Base-by-base conservation (phyloP, 2,329 filamentous ascomycete species). In the Ilyonectria destructans region DNA sequence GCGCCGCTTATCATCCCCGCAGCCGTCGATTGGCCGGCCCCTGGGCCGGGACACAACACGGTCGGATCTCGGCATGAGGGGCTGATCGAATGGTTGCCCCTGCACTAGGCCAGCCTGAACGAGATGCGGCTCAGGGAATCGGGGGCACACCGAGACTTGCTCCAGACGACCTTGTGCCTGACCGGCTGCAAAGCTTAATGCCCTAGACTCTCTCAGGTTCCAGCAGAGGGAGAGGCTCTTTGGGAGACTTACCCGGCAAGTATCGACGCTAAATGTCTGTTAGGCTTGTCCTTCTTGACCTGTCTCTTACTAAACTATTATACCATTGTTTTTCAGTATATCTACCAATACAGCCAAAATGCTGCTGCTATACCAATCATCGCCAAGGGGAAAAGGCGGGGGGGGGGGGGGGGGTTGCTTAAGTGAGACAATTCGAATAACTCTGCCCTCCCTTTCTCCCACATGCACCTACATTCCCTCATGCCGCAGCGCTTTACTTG, bases 121-220 rank as follows among this genome's bases (percentile, higher is more conserved):
- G 45, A 48, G 45, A 35, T 12, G 9, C 46, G 21, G 46, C 46
- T 49, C 46, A 49, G 46, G 46, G 45, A 23, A 5, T 49, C 15
- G 21, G 45, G 45, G 45, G 45, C 17, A 35, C 45, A n/a, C 19
- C 45, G 45, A 49, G 46, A 49, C 21, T 49, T 49, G 46, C 46
- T 19, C 46, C 21, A 35, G 33, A 35, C 33, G 33, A 8, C 33
- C 33, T 8, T 9, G 46, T 49, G 46, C 46, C 46, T 49, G 46
- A 49, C 46, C 46, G n/a, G n/a, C 46, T 15, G 46, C 46, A 49
- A 49, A 49, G n/a, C 46, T 49, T 49, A 23, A 49, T 49, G 46
- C 19, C 46, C 19, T 1, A 13, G 46, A 49, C 46, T 49, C 46
- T 23, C 3, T 23, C 21, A 23, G 21, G 21, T 23, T 49, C 46